These are phyloP conservation scores for Penicillium roqueforti DNA, from an alignment of 495 filamentous ascomycete species.

Conservation along the genomic window DNA sequence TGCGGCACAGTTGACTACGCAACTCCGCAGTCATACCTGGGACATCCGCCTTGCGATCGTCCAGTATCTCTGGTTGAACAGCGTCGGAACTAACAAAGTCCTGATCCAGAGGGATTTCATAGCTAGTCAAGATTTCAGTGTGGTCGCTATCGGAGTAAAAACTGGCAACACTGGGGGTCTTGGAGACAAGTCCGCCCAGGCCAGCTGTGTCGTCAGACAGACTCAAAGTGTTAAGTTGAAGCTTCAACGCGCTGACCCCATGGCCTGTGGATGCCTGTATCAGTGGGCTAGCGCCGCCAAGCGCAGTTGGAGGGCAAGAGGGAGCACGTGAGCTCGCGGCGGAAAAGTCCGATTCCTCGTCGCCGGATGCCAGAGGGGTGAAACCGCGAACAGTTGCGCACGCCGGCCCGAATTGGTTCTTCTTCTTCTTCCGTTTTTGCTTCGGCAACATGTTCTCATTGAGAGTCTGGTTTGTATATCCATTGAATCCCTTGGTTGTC, in stretches of 20 bases:
- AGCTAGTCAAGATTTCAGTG: conserved; percentile 63
- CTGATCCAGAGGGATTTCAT: conserved; percentile 81
- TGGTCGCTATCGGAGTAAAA: conserved; percentile 53
- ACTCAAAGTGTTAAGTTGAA: conserved; percentile 67
- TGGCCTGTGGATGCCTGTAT: conserved; percentile 56
- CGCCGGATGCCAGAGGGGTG: conserved; percentile 77
- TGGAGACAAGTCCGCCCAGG: conserved; percentile 39
- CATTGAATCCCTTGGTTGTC: conserved; percentile 8
- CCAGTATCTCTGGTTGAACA: conserved; percentile 33
- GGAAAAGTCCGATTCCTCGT: conserved; percentile 79
- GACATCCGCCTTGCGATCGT: conserved; percentile 9
- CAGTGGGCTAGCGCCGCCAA: conserved; percentile 47
- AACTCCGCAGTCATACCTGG: conserved; percentile 22
- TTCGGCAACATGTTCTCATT: conserved; percentile 27
- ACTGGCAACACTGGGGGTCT: conserved; percentile 51
- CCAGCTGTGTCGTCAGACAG: conserved; percentile 39
- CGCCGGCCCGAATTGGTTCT: conserved; percentile 56
- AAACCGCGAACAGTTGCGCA: conserved; percentile 74
- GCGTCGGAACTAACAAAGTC: conserved; percentile 80
- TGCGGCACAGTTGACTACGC: conserved; percentile 53
- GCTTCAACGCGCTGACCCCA: conserved; percentile 74
- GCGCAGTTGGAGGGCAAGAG: conserved; percentile 24
- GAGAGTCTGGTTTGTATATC: conserved; percentile 20
- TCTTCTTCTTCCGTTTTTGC: conserved; percentile 46
- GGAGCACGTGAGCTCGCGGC: conserved; percentile 43